Evolutionary conservation across 2,329 filamentous ascomycete species (phyloP).

Genomic region (Alternaria incomplexa): DNA sequence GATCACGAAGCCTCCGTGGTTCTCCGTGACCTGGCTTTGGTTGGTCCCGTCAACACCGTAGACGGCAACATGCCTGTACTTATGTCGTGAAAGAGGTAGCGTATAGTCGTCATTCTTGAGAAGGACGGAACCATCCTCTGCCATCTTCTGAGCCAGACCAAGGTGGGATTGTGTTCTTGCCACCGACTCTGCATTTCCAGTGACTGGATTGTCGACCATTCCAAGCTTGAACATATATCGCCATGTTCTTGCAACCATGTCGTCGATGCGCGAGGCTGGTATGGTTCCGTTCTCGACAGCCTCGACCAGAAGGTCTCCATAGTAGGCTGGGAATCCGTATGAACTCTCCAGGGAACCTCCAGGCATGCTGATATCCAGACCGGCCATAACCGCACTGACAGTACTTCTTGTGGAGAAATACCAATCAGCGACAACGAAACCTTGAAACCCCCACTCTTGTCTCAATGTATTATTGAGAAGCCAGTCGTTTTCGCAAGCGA

Average conservation of each 20-base stretch:
- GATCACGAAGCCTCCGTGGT: not conserved
- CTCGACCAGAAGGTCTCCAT: not conserved
- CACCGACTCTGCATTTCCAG: not conserved
- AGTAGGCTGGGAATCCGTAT: constrained; percentile 4
- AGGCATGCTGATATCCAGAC: constrained; percentile 10
- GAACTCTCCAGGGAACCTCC: constrained; percentile 3
- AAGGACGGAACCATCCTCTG: not conserved
- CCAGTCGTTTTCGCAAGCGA: constrained; percentile 44
- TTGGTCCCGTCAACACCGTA: not conserved
- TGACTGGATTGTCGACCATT: not conserved
- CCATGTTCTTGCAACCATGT: not conserved
- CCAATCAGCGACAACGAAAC: constrained; percentile 57
- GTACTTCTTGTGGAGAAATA: not conserved
- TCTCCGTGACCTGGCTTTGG: not conserved
- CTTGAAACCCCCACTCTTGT: constrained; percentile 53
- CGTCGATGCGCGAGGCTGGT: not conserved
- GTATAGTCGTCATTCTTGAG: not conserved
- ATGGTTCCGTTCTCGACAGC: not conserved
- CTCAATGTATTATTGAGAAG: constrained; percentile 54
- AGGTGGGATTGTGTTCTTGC: not conserved
- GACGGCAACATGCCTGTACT: not conserved
- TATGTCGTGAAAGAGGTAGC: not conserved
- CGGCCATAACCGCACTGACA: not conserved
- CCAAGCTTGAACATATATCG: not conserved
- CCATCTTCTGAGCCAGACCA: not conserved